Evolutionary conservation across 1,284 basidiomycete genomes (phyloP).

Genomic region (Cryptococcus sp.): DNA sequence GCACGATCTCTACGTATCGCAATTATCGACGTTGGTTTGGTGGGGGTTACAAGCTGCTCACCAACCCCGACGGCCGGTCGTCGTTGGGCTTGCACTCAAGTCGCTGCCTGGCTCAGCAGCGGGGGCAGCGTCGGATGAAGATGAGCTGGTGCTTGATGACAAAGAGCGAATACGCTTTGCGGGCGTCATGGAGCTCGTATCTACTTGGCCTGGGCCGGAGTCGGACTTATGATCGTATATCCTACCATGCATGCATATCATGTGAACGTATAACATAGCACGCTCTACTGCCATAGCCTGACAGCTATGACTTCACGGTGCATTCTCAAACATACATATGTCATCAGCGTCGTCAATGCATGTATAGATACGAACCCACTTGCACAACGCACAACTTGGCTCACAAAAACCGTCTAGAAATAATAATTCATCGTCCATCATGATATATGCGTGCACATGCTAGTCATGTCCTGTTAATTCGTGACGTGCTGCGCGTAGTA

Average conservation of each 20-base stretch:
- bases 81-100: constrained; percentile 43
- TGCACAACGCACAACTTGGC: no score
- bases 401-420: no score
- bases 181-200: constrained; percentile 67
- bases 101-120: constrained; percentile 56
- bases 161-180: constrained; percentile 64
- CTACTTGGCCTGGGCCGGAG: constrained; percentile 52
- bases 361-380: no score
- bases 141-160: constrained; percentile 19
- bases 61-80: constrained; percentile 35
- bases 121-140: constrained; percentile 45
- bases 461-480: no score
- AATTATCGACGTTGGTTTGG: constrained; percentile 85
- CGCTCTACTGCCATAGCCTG: no score
- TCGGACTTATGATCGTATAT: no score
- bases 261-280: no score
- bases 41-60: constrained; percentile 55
- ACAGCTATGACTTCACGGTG: no score
- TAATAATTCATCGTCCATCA: no score
- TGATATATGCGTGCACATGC: no score
- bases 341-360: not conserved
- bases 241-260: no score
- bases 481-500: no score
- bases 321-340: not conserved
- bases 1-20: constrained; percentile 77